Conservation (phyloP, 805 yeast species). For the Clavispora vitiphila region DNA sequence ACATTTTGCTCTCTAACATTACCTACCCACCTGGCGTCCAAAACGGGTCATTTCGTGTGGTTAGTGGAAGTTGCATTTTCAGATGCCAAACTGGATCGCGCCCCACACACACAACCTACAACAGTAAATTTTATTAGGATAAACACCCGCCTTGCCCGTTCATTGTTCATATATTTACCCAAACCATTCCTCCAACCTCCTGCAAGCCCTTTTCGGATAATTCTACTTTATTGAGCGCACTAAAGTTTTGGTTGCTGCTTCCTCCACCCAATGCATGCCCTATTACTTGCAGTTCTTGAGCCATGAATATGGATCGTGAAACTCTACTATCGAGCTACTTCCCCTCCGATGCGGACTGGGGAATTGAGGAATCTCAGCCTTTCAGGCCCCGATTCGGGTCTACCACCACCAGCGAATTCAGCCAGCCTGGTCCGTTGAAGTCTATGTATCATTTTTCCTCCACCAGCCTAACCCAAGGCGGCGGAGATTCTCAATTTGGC, state of each 20-base stretch:
- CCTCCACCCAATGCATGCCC: not conserved
- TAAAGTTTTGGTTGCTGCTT: not conserved
- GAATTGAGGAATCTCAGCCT: slow-evolving; percentile 14
- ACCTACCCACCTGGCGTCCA: no score
- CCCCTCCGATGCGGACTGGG: slow-evolving; percentile 21
- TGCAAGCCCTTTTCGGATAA: not conserved
- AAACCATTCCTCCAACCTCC: no score
- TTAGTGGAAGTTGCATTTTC: not conserved
- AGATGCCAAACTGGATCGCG: not conserved
- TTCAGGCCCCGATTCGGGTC: slow-evolving; percentile 10
- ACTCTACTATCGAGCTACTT: slow-evolving; percentile 8
- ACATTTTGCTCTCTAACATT: no score
- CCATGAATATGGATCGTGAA: slow-evolving; percentile 9
- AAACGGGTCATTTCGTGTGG: no score
- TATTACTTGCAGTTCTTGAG: not conserved
- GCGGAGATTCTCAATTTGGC: not conserved
- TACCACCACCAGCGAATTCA: slow-evolving; percentile 16
- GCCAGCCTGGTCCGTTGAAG: slow-evolving; percentile 7
- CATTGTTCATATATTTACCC: not conserved
- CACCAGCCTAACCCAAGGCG: not conserved
- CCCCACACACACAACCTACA: not conserved
- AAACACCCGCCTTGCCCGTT: not conserved
- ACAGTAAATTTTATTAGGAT: not conserved
- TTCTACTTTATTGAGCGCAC: not conserved
- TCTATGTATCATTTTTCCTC: not conserved